Percentiles rank a stretch among this genome's conserved stretches.
phyloP scores from a whole-genome alignment of 1,284 basidiomycete species.

The Lentinus polychrous region DNA sequence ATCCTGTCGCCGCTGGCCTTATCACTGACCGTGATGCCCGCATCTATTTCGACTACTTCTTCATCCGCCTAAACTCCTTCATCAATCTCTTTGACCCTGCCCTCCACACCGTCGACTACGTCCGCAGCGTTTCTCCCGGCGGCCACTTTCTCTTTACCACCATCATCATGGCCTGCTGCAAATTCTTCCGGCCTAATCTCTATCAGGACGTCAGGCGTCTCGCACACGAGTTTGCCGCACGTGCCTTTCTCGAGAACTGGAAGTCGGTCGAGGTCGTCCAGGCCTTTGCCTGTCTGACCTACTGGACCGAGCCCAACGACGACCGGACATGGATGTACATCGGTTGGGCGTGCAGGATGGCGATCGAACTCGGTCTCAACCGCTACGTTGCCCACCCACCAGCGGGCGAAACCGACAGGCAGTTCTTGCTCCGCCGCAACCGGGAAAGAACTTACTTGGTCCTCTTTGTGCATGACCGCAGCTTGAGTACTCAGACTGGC shows the following conservation, averaged over 20 bases:
- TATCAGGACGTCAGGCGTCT: constrained; percentile 64
- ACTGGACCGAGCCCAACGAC: constrained; percentile 83
- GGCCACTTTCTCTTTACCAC: constrained; percentile 65
- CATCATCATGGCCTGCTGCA: constrained; percentile 76
- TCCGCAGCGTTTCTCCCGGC: constrained; percentile 59
- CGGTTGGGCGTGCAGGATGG: constrained; percentile 83
- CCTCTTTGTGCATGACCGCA: constrained; percentile 76
- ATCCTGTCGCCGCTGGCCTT: constrained; percentile 64
- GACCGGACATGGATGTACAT: constrained; percentile 80
- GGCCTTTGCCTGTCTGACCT: constrained; percentile 77
- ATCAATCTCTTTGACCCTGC: constrained; percentile 79
- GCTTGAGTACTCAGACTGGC: constrained; percentile 76
- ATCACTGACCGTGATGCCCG: constrained; percentile 61
- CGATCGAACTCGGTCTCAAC: constrained; percentile 73
- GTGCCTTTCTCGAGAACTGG: constrained; percentile 69
- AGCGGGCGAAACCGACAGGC: constrained; percentile 51
- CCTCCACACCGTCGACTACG: constrained; percentile 66
- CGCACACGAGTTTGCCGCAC: constrained; percentile 64
- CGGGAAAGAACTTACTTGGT: constrained; percentile 79
- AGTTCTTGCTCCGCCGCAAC: constrained; percentile 68
- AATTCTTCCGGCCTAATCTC: constrained; percentile 71
- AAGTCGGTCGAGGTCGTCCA: constrained; percentile 79
- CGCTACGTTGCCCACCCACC: constrained; percentile 50
- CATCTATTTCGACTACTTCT: constrained; percentile 67
- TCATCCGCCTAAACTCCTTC: constrained; percentile 76